These are phyloP conservation scores for Penicillium turbatum DNA, from an alignment of 495 filamentous ascomycete species.

Conservation along the genomic window DNA sequence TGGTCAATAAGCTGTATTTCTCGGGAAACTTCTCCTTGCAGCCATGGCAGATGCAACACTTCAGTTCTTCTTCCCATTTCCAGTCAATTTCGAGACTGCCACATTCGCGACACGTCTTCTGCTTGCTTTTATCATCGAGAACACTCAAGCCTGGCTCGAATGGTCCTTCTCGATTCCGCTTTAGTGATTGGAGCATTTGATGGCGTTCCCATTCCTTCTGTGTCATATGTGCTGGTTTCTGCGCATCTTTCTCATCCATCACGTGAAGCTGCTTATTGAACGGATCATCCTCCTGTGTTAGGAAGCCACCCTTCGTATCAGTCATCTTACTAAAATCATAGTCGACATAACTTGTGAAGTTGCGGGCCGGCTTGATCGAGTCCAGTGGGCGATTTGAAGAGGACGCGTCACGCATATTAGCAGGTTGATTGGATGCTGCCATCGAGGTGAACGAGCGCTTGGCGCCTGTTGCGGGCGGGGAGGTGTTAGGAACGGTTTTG, in stretches of 20 bases:
- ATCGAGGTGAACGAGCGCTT: conserved; percentile 63
- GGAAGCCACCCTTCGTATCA: conserved; percentile 93
- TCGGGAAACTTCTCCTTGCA: conserved; percentile 90
- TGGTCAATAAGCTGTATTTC: conserved; percentile 89
- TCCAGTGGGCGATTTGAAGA: conserved; percentile 42
- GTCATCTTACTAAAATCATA: conserved; percentile 98
- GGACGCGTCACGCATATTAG: conserved; percentile 64
- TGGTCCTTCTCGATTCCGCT: conserved; percentile 69
- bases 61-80: conserved; percentile 83
- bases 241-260: conserved; percentile 45
- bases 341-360: conserved; percentile 89
- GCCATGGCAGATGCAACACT: conserved; percentile 60
- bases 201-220: conserved; percentile 87
- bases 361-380: conserved; percentile 65
- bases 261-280: conserved; percentile 71
- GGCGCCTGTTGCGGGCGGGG: conserved; percentile 40
- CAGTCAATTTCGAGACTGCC: conserved; percentile 82
- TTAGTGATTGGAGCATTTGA: conserved; percentile 63
- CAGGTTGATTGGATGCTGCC: conserved; percentile 53
- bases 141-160: conserved; percentile 83
- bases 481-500: conserved; percentile 14
- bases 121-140: conserved; percentile 54
- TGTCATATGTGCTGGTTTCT: conserved; percentile 85
- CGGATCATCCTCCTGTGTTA: conserved; percentile 84
- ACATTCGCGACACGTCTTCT: conserved; percentile 81